Base-by-base conservation (phyloP, 768 basidiomycete genomes). In the Pulveroboletus sp. region DNA sequence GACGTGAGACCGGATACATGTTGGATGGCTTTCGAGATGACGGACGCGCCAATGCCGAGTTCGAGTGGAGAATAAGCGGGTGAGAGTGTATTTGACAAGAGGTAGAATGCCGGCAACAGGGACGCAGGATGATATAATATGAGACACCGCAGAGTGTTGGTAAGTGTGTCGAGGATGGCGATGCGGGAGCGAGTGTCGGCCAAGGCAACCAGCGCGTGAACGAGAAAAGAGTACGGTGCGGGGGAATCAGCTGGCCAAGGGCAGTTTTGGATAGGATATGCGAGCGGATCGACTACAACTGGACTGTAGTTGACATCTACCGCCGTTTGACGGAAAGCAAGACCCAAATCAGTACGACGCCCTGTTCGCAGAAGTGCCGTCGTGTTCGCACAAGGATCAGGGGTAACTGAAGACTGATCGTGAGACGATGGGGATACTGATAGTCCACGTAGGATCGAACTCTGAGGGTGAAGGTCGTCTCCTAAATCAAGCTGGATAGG, bases 71-170 rank as follows among this genome's bases (percentile, higher is more conserved):
- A 73, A 68, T 91, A 94, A 1, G 87, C 79, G 17, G 90, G 87
- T 2, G 81, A 75, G 31, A 93, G 74, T 19, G 87, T 79, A 64
- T 92, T 94, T 12, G 90, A 90, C 27, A 93, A 72, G 19, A 93
- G 79, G 63, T 92, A 93, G 7, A 92, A 69, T 31, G 87, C 76
- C n/a, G 88, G 78, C 39, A 87, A 70, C 37, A 95, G 76, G 34
- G 89, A 86, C 19, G 73, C 46, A 0, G 88, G 79, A 58, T 92
- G 81, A 56, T 82, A 78, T 33, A 70, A 63, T 51, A 83, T 74
- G 44, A 95, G 75, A 19, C 80, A 75, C 24, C 87, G 83, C 9
- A 95, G 67, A 24, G 85, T 75, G 58, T 94, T 95, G 32, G 84
- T 85, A 47, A 90, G 67, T 16, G 75, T 77, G 58, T 85, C 81